A percentile compares a stretch with the other conserved stretches of the same genome.
phyloP scores from a whole-genome alignment of 192 early-diverging fungal species.

The Coemansia umbellata region DNA sequence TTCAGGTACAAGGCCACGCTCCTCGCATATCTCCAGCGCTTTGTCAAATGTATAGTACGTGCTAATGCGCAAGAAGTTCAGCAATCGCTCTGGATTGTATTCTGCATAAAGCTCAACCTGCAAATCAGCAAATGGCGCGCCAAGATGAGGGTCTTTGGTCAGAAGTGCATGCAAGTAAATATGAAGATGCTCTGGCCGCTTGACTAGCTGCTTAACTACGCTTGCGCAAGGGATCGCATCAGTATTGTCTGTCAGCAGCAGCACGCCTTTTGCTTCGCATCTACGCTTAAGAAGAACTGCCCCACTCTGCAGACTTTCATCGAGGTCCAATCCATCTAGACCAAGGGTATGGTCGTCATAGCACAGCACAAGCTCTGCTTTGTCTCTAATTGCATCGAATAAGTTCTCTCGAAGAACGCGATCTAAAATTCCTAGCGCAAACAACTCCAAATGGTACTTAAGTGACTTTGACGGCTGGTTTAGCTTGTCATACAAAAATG shows the following conservation, averaged over 20 bases:
- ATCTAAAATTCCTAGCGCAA: slow-evolving; percentile 68
- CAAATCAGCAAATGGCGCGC: slow-evolving; percentile 68
- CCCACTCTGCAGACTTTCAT: too few species aligned
- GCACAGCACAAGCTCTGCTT: slow-evolving; percentile 76
- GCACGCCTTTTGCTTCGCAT: slow-evolving; percentile 61
- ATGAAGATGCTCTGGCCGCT: slow-evolving; percentile 62
- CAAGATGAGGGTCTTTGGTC: slow-evolving; percentile 49
- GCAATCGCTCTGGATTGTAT: slow-evolving; percentile 68
- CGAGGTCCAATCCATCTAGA: slow-evolving; percentile 4
- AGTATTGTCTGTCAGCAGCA: slow-evolving; percentile 77
- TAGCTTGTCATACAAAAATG: slow-evolving; percentile 70
- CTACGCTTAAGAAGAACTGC: slow-evolving; percentile 32
- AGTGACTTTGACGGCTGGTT: slow-evolving; percentile 75
- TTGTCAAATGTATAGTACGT: slow-evolving; percentile 73
- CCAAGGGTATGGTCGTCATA: slow-evolving; percentile 64
- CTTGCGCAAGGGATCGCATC: slow-evolving; percentile 68
- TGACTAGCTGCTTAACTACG: slow-evolving; percentile 70
- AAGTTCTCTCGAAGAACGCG: slow-evolving; percentile 74
- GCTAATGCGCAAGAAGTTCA: slow-evolving; percentile 82
- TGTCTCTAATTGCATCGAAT: slow-evolving; percentile 73
- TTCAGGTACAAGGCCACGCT: slow-evolving; percentile 86
- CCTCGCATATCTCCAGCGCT: slow-evolving; percentile 71
- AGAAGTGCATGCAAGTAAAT: slow-evolving; percentile 94
- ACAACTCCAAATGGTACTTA: slow-evolving; percentile 73
- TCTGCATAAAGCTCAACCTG: slow-evolving; percentile 93